These are phyloP conservation scores for Lipomyces sp. DNA, from an alignment of 805 yeast genomes.

Conservation along the genomic window DNA sequence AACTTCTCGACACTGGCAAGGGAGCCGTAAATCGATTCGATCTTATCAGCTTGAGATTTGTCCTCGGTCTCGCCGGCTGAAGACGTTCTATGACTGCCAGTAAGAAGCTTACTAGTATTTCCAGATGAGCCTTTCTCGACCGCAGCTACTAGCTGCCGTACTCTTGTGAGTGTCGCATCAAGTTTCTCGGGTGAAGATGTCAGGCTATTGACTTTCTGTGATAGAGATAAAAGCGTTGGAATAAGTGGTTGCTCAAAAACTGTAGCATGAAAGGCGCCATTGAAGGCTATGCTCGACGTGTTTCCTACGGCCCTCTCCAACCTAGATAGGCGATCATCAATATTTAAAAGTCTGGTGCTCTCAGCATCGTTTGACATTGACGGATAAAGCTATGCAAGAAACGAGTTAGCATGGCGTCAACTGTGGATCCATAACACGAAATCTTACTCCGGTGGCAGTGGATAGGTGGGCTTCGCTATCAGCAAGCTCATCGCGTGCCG, in stretches of 20 bases:
- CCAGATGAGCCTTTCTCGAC: background rate
- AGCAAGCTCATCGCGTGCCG: background rate
- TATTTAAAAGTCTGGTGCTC: background rate
- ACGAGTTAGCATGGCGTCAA: background rate
- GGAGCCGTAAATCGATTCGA: constrained; percentile 14
- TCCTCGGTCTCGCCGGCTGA: background rate
- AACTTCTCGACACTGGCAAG: constrained; percentile 22
- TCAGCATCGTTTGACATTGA: background rate
- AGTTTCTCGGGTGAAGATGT: constrained; percentile 22
- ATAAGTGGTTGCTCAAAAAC: constrained; percentile 25
- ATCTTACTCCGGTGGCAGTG: background rate
- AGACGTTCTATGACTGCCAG: background rate
- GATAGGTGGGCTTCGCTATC: background rate
- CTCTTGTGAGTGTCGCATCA: constrained; percentile 1
- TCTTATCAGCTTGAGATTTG: constrained; percentile 10
- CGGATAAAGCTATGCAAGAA: constrained; percentile 1
- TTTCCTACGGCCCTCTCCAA: constrained; percentile 26
- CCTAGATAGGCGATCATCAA: constrained; percentile 25
- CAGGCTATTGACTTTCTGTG: constrained; percentile 20
- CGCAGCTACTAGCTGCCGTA: background rate
- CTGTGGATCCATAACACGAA: background rate
- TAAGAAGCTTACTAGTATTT: background rate
- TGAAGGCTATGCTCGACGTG: constrained; percentile 15
- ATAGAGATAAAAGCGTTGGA: constrained; percentile 21
- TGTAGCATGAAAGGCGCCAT: constrained; percentile 13